Evolutionary conservation across 1,284 basidiomycete genomes (phyloP).

Genomic region (Melanopsichium pennsylvanicum): DNA sequence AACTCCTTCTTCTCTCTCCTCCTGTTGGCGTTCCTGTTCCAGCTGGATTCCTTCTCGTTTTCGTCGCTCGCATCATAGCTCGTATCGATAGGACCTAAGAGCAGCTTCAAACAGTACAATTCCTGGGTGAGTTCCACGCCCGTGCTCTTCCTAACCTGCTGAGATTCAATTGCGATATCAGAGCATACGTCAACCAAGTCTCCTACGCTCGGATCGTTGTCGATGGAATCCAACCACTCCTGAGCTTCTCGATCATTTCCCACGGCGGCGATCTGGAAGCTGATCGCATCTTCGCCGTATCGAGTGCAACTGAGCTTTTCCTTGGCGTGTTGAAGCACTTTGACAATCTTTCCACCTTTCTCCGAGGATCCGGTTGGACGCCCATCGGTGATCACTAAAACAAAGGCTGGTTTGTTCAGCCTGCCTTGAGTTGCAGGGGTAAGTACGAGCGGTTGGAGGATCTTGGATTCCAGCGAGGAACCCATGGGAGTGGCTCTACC

Average conservation of each 20-base stretch:
- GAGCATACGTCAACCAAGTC: conserved; percentile 55
- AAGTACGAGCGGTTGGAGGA: conserved; percentile 44
- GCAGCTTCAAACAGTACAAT: conserved; percentile 53
- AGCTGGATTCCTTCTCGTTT: conserved; percentile 6
- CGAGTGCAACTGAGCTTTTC: conserved; percentile 13
- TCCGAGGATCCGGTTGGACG: conserved; percentile 49
- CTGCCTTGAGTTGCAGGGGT: conserved; percentile 19
- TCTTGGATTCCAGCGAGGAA: conserved; percentile 34
- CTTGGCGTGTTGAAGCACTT: conserved; percentile 47
- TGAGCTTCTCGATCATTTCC: conserved; percentile 59
- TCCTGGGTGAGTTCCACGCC: conserved; percentile 54
- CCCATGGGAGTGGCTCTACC: conserved; percentile 55
- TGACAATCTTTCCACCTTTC: conserved; percentile 42
- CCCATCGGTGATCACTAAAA: conserved; percentile 55
- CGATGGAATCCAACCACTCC: conserved; percentile 59
- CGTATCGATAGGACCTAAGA: conserved; percentile 54
- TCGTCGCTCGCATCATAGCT: conserved; percentile 56
- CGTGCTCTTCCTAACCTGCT: conserved; percentile 42
- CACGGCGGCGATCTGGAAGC: conserved; percentile 53
- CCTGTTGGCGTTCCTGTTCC: conserved; percentile 2
- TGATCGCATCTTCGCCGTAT: conserved; percentile 54
- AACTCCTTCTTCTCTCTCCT: conserved; percentile 27
- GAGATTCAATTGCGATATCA: conserved; percentile 47
- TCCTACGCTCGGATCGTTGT: conserved; percentile 50
- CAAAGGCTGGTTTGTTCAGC: conserved; percentile 45